phyloP scores from a whole-genome alignment of 169 alveolate genomes.

The Eimeria necatrix region DNA sequence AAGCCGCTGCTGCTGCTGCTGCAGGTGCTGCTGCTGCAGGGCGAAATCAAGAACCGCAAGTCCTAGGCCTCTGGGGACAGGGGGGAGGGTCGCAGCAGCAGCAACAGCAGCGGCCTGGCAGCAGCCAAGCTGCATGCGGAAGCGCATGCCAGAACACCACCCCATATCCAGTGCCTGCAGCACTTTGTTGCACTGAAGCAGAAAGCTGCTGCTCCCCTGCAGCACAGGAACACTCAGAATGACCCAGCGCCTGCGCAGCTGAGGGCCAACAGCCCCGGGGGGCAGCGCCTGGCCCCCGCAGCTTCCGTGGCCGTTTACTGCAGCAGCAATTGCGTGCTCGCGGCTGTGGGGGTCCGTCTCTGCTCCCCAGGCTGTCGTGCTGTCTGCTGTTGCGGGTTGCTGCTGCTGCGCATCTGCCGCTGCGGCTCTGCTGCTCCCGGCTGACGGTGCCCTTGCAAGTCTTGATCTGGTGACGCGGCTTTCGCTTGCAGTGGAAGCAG shows the following conservation, averaged over 20 bases:
- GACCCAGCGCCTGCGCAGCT: conserved; percentile 46
- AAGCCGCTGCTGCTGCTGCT: conserved; percentile 37
- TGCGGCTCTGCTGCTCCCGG: not conserved
- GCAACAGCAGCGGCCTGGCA: conserved; percentile 63
- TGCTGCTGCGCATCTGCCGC: conserved; percentile 13
- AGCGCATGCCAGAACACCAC: conserved; percentile 64
- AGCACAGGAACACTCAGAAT: conserved; percentile 47
- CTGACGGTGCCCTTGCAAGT: not conserved
- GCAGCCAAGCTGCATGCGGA: conserved; percentile 50
- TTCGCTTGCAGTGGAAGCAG: conserved; percentile 64
- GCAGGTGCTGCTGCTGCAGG: conserved; percentile 65
- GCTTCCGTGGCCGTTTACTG: not conserved
- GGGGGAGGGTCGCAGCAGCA: conserved; percentile 63
- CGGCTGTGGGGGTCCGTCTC: not conserved
- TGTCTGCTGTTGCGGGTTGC: conserved; percentile 45
- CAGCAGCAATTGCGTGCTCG: not conserved
- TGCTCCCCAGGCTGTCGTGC: not conserved
- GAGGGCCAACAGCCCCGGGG: not conserved
- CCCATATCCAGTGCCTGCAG: conserved; percentile 52
- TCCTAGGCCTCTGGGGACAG: conserved; percentile 47
- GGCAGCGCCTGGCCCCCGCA: not conserved
- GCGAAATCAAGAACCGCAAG: conserved; percentile 23
- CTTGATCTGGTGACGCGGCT: conserved; percentile 45
- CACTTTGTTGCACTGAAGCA: conserved; percentile 14
- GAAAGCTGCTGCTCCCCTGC: conserved; percentile 15